phyloP scores from a whole-genome alignment of 1,139 yeast genomes.

The Taiozyma onychis region DNA sequence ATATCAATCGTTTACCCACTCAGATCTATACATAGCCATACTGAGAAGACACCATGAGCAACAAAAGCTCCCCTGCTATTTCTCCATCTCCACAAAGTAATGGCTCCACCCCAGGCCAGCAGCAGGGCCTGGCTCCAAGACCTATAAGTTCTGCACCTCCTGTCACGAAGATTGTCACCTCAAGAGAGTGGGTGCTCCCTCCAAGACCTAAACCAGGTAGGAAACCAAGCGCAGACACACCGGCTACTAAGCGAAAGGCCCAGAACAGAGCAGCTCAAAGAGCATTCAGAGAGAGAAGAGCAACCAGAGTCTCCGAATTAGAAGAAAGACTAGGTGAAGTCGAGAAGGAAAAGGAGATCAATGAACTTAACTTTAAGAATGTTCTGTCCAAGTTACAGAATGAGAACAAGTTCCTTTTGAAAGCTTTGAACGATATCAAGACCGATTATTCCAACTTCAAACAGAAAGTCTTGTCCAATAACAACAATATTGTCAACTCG shows the following conservation, averaged over 20 bases:
- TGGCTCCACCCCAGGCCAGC: background rate
- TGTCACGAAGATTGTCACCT: slow-evolving; percentile 50
- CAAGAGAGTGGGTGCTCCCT: slow-evolving; percentile 89
- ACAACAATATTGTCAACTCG: slow-evolving; percentile 11
- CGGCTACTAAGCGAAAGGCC: slow-evolving; percentile 77
- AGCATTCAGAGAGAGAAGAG: slow-evolving; percentile 52
- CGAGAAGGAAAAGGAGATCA: slow-evolving; percentile 56
- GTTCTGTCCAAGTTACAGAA: slow-evolving; percentile 28
- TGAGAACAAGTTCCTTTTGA: slow-evolving; percentile 30
- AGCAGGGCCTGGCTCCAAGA: slow-evolving; percentile 1
- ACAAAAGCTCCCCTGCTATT: slow-evolving; percentile 8
- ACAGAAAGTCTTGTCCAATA: slow-evolving; percentile 11
- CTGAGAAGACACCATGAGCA: slow-evolving; percentile 3
- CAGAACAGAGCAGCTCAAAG: slow-evolving; percentile 95
- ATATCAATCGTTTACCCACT: background rate
- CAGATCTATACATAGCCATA: background rate
- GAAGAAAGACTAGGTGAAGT: slow-evolving; percentile 54
- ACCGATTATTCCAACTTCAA: slow-evolving; percentile 19
- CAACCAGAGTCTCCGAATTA: slow-evolving; percentile 40
- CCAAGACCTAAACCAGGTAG: slow-evolving; percentile 91
- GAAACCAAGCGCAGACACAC: slow-evolving; percentile 69
- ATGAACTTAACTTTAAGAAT: slow-evolving; percentile 53
- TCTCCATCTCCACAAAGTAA: slow-evolving; percentile 8
- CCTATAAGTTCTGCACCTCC: slow-evolving; percentile 6
- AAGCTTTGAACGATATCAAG: slow-evolving; percentile 25